phyloP scores from a whole-genome alignment of 2,329 filamentous ascomycete genomes.

The Bipolaris zeicola region DNA sequence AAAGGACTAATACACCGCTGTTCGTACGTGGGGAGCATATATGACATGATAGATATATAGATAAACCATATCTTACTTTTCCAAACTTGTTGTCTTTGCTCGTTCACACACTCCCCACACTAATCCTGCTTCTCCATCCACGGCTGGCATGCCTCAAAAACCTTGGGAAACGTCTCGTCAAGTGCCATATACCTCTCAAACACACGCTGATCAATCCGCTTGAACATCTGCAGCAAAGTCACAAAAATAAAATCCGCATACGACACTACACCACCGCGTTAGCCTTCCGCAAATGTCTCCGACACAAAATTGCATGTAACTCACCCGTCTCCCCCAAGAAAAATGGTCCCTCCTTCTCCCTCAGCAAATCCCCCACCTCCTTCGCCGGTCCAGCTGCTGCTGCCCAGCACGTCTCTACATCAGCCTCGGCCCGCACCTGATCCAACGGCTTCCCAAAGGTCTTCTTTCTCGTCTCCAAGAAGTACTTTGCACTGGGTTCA shows the following conservation, averaged over 20 bases:
- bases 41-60: background rate
- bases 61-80: background rate
- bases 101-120: background rate
- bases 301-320: slow-evolving; percentile 1
- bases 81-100: background rate
- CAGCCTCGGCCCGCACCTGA: slow-evolving; percentile 55
- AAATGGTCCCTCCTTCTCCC: slow-evolving; percentile 64
- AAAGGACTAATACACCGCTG: slow-evolving; percentile 42
- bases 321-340: slow-evolving; percentile 61
- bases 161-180: slow-evolving; percentile 45
- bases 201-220: slow-evolving; percentile 42
- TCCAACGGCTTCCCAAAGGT: slow-evolving; percentile 60
- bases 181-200: slow-evolving; percentile 49
- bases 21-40: slow-evolving; percentile 19
- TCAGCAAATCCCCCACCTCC: slow-evolving; percentile 54
- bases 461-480: slow-evolving; percentile 58
- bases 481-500: slow-evolving; percentile 60
- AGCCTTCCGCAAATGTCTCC: background rate
- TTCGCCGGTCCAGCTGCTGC: slow-evolving; percentile 48
- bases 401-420: slow-evolving; percentile 59
- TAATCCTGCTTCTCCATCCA: slow-evolving; percentile 50
- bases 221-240: slow-evolving; percentile 54
- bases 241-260: slow-evolving; percentile 60
- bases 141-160: slow-evolving; percentile 49
- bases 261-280: slow-evolving; percentile 32